A percentile compares a stretch with the other conserved stretches of the same genome.
Conservation (phyloP, 441 rosid genomes). For the Aleurites moluccanus region DNA sequence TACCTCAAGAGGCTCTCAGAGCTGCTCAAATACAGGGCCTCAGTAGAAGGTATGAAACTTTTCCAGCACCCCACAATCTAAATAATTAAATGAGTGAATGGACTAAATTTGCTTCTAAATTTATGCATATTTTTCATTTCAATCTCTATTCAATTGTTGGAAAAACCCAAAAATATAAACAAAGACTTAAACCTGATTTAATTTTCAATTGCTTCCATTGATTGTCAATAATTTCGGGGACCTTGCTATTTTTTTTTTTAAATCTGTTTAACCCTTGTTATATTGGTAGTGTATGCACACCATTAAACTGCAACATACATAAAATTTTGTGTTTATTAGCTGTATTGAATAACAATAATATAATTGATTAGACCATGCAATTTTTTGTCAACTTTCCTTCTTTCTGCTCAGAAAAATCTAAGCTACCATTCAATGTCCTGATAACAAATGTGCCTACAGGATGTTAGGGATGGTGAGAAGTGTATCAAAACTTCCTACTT, state of each 20-base stretch:
- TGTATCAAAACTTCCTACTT: conserved; percentile 65
- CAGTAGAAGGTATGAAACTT: conserved; percentile 64
- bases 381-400: background rate
- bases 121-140: no score
- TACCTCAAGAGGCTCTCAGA: conserved; percentile 58
- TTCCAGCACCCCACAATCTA: background rate
- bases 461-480: conserved; percentile 72
- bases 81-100: no score
- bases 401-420: background rate
- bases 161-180: no score
- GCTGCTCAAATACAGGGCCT: conserved; percentile 81
- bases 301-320: background rate
- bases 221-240: no score
- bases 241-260: no score
- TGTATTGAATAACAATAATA: background rate
- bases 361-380: background rate
- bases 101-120: no score
- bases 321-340: background rate
- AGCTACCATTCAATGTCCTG: background rate
- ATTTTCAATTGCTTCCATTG: no score
- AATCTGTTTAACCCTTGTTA: no score
- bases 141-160: no score
- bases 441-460: conserved; percentile 34
- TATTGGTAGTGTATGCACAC: no score
- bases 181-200: no score